Evolutionary conservation across 129 eudicot genomes (phyloP).

Genomic region (Arctium lappa): DNA sequence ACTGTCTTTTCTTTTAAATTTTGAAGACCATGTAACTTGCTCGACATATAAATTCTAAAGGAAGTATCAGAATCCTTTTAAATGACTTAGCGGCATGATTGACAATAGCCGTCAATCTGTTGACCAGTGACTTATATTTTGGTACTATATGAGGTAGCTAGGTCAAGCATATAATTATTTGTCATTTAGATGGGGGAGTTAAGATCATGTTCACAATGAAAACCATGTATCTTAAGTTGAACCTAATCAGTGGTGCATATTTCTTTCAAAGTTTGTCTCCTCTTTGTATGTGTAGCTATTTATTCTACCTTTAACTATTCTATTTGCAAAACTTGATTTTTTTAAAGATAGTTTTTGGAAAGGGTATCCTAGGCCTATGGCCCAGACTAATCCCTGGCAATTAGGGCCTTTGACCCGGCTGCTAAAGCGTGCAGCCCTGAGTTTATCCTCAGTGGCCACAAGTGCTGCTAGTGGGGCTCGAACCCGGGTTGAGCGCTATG

Average conservation of each 20-base stretch:
- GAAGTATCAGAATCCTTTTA: neutral
- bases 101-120: neutral
- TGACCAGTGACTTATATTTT: neutral
- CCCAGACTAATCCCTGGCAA: no score
- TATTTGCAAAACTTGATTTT: neutral
- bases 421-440: no score
- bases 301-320: neutral
- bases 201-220: neutral
- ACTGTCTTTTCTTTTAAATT: neutral
- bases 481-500: no score
- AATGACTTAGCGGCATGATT: neutral
- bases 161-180: neutral
- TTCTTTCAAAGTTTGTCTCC: neutral
- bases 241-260: neutral
- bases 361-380: no score
- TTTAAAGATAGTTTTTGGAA: constrained; percentile 4
- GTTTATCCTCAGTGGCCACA: no score
- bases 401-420: no score
- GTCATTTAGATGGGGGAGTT: neutral
- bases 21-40: neutral
- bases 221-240: neutral
- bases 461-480: no score
- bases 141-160: neutral
- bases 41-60: neutral
- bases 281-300: neutral